Evolutionary conservation across 179 eudicot genomes (phyloP).

Genomic region (Corrigiola litoralis): DNA sequence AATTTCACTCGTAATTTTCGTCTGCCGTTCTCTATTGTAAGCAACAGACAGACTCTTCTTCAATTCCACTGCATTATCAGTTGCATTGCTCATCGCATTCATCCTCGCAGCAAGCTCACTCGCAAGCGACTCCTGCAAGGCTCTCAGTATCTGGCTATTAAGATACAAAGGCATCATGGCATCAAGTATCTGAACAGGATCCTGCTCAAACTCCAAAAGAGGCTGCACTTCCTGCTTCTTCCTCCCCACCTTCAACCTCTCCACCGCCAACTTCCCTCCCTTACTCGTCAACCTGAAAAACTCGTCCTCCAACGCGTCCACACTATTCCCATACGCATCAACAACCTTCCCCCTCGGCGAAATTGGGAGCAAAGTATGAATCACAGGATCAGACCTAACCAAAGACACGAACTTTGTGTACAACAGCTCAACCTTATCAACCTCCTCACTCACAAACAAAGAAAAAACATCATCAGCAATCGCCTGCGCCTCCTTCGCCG

Average conservation of each 20-base stretch:
- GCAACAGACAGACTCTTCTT: conserved; percentile 37
- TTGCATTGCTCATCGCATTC: conserved; percentile 78
- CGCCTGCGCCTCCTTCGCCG: conserved; percentile 74
- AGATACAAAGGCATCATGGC: conserved; percentile 83
- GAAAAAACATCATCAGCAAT: conserved; percentile 87
- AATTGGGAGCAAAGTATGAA: conserved; percentile 72
- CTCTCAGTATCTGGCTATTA: conserved; percentile 86
- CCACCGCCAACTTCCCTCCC: conserved; percentile 67
- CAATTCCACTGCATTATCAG: conserved; percentile 72
- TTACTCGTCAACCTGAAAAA: conserved; percentile 70
- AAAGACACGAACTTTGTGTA: conserved; percentile 76
- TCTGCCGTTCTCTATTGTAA: conserved; percentile 61
- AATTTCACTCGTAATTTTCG: conserved; percentile 69
- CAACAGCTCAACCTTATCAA: conserved; percentile 87
- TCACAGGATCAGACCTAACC: conserved; percentile 61
- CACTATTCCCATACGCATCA: conserved; percentile 66
- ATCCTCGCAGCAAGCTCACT: conserved; percentile 88
- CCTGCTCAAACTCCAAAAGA: conserved; percentile 73
- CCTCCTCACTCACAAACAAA: conserved; percentile 69
- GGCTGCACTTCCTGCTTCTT: conserved; percentile 32
- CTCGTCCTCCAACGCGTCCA: conserved; percentile 72
- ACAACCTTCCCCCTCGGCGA: conserved; percentile 52
- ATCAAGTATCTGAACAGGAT: conserved; percentile 83
- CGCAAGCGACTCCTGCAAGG: conserved; percentile 79
- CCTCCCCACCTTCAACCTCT: conserved; percentile 38